Evolutionary conservation across 129 eudicot species (phyloP), one percentile per base, ranked within the genome.

Genomic region (Tanacetum coccineum): DNA sequence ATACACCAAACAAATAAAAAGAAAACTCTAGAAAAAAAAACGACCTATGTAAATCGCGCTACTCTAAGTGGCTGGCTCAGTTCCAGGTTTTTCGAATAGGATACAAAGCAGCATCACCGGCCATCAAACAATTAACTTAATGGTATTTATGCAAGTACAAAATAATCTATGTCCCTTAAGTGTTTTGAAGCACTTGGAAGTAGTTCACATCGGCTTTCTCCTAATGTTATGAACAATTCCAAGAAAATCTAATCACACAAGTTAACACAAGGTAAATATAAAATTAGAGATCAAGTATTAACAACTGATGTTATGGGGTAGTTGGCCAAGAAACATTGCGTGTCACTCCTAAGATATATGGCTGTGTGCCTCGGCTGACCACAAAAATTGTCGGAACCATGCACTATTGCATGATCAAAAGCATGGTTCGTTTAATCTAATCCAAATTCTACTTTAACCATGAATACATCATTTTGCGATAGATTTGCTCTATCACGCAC

Each of bases 401-500:
- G 62, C 44, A 78, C 66, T 65, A 78, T 68, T 64, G 78, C 80
- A 78, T 70, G 87, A 67, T 71, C 75, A 81, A 83, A 89, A 70
- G 89, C 96, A 89, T 81, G 88, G 74, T 62, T 73, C 74, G 68
- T 81, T 82, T 79, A 85, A 67, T 76, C 70, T 62, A 32, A 46
- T 64, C 12, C 2, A 46, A 71, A 56, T 80, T 59, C 48, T 73
- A 75, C 63, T 67, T 68, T 76, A 73, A 55, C 45, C 66, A 61
- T 68, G 60, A 80, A 70, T 67, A 66, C 66, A 71, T 63, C 76
- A 66, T 59, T 68, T 45, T 68, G 67, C 85, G 77, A 89, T 78
- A 81, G 59, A 46, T 85, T 83, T 76, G 86, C 87, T 78, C 48
- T 58, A 51, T 82, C 95, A 88, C 79, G 87, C 92, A 79, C 42